Conservation (phyloP, 345 rosid species). For the Salix arbutifolia region DNA sequence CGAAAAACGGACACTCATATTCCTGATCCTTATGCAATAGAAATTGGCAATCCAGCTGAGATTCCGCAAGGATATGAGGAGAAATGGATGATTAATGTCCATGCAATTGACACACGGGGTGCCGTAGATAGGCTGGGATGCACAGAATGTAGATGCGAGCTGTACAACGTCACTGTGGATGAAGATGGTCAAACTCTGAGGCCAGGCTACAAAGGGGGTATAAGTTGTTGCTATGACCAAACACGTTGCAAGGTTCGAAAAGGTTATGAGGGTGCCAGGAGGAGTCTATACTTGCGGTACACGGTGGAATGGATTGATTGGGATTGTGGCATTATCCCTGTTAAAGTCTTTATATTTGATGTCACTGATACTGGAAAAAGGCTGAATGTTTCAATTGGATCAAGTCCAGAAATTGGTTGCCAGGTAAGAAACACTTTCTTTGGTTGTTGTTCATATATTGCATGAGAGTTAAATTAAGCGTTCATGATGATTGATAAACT, state of each 20-base stretch:
- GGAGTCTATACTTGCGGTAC: conserved; percentile 57
- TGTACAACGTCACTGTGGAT: conserved; percentile 68
- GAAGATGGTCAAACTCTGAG: conserved; percentile 42
- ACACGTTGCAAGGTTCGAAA: conserved; percentile 52
- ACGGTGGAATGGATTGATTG: conserved; percentile 70
- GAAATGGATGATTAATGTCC: conserved; percentile 73
- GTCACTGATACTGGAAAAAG: conserved; percentile 61
- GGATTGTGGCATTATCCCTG: conserved; percentile 58
- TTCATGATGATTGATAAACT: background rate
- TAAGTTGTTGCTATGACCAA: conserved; percentile 65
- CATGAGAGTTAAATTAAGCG: background rate
- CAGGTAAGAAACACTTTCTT: conserved; percentile 30
- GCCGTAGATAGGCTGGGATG: conserved; percentile 70
- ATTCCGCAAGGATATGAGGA: conserved; percentile 64
- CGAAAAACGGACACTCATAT: conserved; percentile 53
- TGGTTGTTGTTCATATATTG: background rate
- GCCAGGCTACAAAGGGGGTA: conserved; percentile 66
- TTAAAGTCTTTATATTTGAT: conserved; percentile 61
- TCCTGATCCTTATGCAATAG: conserved; percentile 85
- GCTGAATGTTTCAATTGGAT: conserved; percentile 29
- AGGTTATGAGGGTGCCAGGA: conserved; percentile 49
- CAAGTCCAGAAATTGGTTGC: conserved; percentile 43
- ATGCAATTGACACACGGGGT: conserved; percentile 85
- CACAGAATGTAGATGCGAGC: conserved; percentile 67
- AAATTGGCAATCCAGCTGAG: conserved; percentile 59